A percentile compares a stretch with the other conserved stretches of the same genome.
Conservation (phyloP, 495 filamentous ascomycete species). For the Echria macrotheca region DNA sequence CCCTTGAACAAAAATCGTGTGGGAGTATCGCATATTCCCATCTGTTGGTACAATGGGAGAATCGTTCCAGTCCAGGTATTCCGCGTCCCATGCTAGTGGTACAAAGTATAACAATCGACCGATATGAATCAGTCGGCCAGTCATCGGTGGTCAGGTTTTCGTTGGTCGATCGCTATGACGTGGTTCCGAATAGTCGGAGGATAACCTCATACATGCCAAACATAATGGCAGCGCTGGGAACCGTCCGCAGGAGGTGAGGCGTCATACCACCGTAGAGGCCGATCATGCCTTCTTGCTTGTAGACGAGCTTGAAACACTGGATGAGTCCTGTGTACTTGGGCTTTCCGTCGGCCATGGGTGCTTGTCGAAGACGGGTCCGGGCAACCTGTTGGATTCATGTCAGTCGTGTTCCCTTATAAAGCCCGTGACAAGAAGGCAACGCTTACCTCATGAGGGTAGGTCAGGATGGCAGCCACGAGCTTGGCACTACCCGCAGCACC, state of each 20-base stretch:
- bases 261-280: slow-evolving; percentile 81
- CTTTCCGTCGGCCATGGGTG: slow-evolving; percentile 63
- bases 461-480: slow-evolving; percentile 69
- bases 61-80: no score
- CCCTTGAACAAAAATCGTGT: no score
- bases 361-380: slow-evolving; percentile 74
- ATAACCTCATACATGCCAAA: slow-evolving; percentile 88
- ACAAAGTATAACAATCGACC: no score
- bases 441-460: slow-evolving; percentile 86
- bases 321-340: slow-evolving; percentile 77
- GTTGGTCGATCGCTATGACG: no score
- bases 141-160: no score
- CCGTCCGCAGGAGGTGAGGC: slow-evolving; percentile 79
- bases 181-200: slow-evolving; percentile 48
- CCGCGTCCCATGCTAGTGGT: no score
- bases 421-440: slow-evolving; percentile 11
- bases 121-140: no score
- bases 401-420: slow-evolving; percentile 3
- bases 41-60: no score
- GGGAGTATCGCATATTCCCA: no score
- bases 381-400: slow-evolving; percentile 53
- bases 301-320: slow-evolving; percentile 76
- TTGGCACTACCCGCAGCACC: slow-evolving; percentile 77
- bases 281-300: slow-evolving; percentile 76
- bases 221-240: slow-evolving; percentile 86